These are phyloP conservation scores for Flaveria bidentis DNA, from an alignment of 129 eudicot species.

Conservation along the genomic window DNA sequence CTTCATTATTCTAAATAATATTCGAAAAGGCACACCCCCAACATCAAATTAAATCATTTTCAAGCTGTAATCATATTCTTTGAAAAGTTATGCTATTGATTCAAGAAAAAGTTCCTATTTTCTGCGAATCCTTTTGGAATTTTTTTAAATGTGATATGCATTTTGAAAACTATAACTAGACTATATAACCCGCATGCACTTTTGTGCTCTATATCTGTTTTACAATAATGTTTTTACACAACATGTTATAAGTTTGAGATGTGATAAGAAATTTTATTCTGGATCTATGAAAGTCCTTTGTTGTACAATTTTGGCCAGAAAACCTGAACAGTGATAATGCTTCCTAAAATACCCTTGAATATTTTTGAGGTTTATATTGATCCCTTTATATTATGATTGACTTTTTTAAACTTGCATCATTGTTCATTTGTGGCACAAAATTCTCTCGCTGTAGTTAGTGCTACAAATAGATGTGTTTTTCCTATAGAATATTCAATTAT, in stretches of 20 bases:
- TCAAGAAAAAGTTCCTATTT: background rate
- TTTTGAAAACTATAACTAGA: background rate
- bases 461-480: constrained; percentile 24
- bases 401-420: constrained; percentile 37
- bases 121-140: background rate
- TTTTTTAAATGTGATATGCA: background rate
- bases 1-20: background rate
- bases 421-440: constrained; percentile 38
- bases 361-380: constrained; percentile 28
- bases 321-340: constrained; percentile 11
- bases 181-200: background rate
- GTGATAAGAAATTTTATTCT: background rate
- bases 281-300: constrained; percentile 5
- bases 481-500: constrained; percentile 23
- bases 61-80: constrained; percentile 11
- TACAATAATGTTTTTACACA: background rate
- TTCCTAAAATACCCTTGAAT: constrained; percentile 23
- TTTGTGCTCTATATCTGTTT: background rate
- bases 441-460: constrained; percentile 26
- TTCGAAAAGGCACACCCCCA: background rate
- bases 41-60: background rate
- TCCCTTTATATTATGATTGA: constrained; percentile 28
- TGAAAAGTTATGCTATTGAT: background rate
- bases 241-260: constrained; percentile 11
- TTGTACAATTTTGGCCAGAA: constrained; percentile 20